Conservation (phyloP, 306 rosid genomes). For the Lablab purpureus region DNA sequence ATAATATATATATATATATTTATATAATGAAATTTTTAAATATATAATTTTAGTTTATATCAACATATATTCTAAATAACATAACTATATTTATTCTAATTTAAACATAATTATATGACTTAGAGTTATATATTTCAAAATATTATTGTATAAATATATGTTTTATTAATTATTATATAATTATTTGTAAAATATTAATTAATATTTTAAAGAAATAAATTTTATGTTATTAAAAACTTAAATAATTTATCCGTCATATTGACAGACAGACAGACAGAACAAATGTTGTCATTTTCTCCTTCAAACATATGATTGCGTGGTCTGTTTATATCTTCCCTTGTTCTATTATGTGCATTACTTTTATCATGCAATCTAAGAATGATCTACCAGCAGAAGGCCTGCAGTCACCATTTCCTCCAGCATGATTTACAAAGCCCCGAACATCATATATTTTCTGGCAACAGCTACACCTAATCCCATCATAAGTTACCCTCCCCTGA, state of each 20-base stretch:
- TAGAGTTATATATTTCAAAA: too few relatives aligned
- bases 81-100: too few relatives aligned
- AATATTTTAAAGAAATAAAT: too few relatives aligned
- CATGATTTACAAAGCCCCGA: conserved; percentile 68
- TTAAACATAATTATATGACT: too few relatives aligned
- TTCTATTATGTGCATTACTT: conserved; percentile 49
- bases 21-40: too few relatives aligned
- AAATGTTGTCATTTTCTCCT: conserved; percentile 74
- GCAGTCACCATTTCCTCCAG: conserved; percentile 50
- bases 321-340: conserved; percentile 29
- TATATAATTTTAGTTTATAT: too few relatives aligned
- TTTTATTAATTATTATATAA: too few relatives aligned
- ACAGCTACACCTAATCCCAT: conserved; percentile 85
- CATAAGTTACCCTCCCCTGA: conserved; percentile 68
- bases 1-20: too few relatives aligned
- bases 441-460: conserved; percentile 63
- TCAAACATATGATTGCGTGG: conserved; percentile 25
- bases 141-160: too few relatives aligned
- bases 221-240: too few relatives aligned
- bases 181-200: too few relatives aligned
- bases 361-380: conserved; percentile 68
- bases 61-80: too few relatives aligned
- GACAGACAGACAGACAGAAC: conserved; percentile 86
- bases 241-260: conserved; percentile 87
- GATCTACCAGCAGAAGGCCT: conserved; percentile 73